Evolutionary conservation across 148 eudicot species (phyloP).

Genomic region (Limonium bicolor): DNA sequence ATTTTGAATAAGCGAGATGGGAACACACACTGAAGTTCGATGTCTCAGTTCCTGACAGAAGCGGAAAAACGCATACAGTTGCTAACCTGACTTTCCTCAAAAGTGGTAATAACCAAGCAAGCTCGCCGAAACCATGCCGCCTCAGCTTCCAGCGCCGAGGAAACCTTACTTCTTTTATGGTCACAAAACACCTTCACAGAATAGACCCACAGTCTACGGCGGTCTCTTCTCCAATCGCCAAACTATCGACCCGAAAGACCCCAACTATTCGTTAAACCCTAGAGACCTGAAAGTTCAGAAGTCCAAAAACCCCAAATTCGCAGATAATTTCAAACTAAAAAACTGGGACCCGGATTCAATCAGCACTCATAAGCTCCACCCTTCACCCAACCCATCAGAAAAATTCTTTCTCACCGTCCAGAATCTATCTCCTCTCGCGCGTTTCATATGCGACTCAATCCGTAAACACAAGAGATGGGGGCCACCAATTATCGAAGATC

Average conservation of each 20-base stretch:
- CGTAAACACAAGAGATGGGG: slow-evolving; percentile 59
- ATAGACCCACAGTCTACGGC: slow-evolving; percentile 71
- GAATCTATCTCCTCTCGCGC: slow-evolving; percentile 62
- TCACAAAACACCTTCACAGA: slow-evolving; percentile 65
- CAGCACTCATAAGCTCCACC: slow-evolving; percentile 6
- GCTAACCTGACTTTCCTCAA: too few species aligned
- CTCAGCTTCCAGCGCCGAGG: slow-evolving; percentile 31
- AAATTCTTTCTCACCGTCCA: slow-evolving; percentile 42
- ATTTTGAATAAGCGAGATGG: too few species aligned
- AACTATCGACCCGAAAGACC: slow-evolving; percentile 24
- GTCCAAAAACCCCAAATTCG: slow-evolving; percentile 13
- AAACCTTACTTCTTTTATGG: slow-evolving; percentile 64
- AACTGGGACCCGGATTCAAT: slow-evolving; percentile 57
- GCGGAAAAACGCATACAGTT: too few species aligned
- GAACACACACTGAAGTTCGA: too few species aligned
- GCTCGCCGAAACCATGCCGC: slow-evolving; percentile 24
- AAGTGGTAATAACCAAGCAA: too few species aligned
- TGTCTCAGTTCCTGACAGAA: too few species aligned
- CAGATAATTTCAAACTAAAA: slow-evolving; percentile 31
- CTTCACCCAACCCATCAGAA: slow-evolving; percentile 26
- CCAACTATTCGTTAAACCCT: slow-evolving; percentile 9
- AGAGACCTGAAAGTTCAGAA: slow-evolving; percentile 16
- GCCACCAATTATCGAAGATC: slow-evolving; percentile 43
- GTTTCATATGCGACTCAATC: slow-evolving; percentile 72
- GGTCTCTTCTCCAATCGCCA: slow-evolving; percentile 81